Evolutionary conservation across 2,329 filamentous ascomycete species (phyloP).

Genomic region (Zasmidium cellare): DNA sequence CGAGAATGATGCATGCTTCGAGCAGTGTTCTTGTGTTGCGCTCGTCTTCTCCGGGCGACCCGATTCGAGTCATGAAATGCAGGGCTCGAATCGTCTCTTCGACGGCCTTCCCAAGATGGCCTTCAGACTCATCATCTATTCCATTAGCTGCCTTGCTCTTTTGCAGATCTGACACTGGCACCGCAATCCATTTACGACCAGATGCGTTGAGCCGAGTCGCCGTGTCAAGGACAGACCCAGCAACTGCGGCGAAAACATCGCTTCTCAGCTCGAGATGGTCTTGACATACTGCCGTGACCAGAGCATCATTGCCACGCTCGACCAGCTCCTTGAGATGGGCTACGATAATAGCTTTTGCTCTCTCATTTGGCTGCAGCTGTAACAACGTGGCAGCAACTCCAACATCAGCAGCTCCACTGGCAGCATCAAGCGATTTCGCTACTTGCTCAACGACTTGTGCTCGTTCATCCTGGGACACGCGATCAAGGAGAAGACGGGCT

Average conservation of each 20-base stretch:
- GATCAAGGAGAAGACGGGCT: conserved; percentile 24
- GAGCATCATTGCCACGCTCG: conserved; percentile 15
- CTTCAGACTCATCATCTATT: not conserved
- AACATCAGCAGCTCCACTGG: conserved; percentile 19
- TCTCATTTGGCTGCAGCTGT: conserved; percentile 12
- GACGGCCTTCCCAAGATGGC: not conserved
- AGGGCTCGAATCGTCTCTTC: conserved; percentile 3
- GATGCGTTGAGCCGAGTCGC: not conserved
- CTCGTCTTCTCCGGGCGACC: not conserved
- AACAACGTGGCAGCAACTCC: conserved; percentile 23
- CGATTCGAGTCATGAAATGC: conserved; percentile 9
- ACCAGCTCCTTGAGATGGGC: conserved; percentile 16
- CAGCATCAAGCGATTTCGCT: conserved; percentile 12
- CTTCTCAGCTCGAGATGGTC: conserved; percentile 16
- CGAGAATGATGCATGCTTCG: conserved; percentile 14
- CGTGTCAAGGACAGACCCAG: not conserved
- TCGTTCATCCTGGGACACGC: conserved; percentile 21
- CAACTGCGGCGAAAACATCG: conserved; percentile 9
- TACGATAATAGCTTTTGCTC: conserved; percentile 9
- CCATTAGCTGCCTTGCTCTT: not conserved
- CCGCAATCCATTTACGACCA: not conserved
- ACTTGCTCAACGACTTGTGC: conserved; percentile 20
- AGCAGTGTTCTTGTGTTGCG: conserved; percentile 1
- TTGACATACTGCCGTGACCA: conserved; percentile 18
- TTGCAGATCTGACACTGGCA: not conserved